A percentile compares a stretch with the other conserved stretches of the same genome.
Evolutionary conservation across 225 moss, liverwort and hornwort species (phyloP).

Genomic region (Polytrichum commune): DNA sequence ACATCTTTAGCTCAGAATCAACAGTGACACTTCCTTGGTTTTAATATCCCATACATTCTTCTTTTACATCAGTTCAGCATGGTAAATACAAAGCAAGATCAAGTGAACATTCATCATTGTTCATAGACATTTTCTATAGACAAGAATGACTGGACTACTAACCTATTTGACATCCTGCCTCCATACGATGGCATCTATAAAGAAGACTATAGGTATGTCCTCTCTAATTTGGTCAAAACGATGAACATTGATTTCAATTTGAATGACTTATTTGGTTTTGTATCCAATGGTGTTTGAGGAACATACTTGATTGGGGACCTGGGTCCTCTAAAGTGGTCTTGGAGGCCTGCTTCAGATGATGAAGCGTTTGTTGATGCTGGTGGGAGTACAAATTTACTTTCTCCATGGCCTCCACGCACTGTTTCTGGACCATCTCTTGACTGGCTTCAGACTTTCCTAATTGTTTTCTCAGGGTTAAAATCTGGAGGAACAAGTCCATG

Average conservation of each 20-base stretch:
- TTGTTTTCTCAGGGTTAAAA: conserved; percentile 32
- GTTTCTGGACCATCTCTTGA: conserved; percentile 41
- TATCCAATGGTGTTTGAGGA: no score
- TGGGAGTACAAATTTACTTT: conserved; percentile 53
- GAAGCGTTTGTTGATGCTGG: conserved; percentile 51
- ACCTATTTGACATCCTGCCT: no score
- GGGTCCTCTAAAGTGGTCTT: conserved; percentile 8
- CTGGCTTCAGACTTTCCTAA: conserved; percentile 33
- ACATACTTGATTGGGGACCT: conserved; percentile 6
- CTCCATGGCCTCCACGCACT: conserved; percentile 50
- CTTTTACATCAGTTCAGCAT: no score
- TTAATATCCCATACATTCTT: no score
- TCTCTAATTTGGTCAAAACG: background rate
- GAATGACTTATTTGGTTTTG: background rate
- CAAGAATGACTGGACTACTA: no score
- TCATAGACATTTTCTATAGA: no score
- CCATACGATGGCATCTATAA: no score
- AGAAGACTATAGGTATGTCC: no score
- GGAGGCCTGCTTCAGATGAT: conserved; percentile 39
- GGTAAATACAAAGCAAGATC: no score
- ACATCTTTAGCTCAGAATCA: no score
- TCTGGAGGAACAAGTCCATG: conserved; percentile 11
- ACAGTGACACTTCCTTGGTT: no score
- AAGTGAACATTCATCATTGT: no score
- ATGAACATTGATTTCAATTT: background rate